Evolutionary conservation across 805 yeast genomes (phyloP).

Genomic region (Pichia deserticola): DNA sequence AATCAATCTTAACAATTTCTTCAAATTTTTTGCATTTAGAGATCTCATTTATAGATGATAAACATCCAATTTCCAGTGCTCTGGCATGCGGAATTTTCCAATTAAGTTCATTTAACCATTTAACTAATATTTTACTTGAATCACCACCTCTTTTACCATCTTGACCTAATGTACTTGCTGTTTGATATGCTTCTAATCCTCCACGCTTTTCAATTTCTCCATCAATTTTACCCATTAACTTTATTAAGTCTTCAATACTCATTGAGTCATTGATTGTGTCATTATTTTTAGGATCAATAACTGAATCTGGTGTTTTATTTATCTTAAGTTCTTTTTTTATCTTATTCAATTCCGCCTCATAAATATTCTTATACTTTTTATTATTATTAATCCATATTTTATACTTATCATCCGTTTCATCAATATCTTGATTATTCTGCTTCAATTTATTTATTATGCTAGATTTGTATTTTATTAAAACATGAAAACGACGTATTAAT

Average conservation of each 20-base stretch:
- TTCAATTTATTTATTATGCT: constrained; percentile 26
- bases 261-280: constrained; percentile 3
- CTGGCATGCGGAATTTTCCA: constrained; percentile 3
- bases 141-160: constrained; percentile 78
- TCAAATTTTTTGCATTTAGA: constrained; percentile 50
- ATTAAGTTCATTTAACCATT: constrained; percentile 43
- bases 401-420: constrained; percentile 6
- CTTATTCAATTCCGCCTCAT: constrained; percentile 7
- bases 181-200: constrained; percentile 73
- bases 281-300: constrained; percentile 1
- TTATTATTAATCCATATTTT: constrained; percentile 9
- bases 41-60: constrained; percentile 61
- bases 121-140: constrained; percentile 72
- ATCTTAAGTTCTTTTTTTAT: constrained; percentile 14
- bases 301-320: constrained; percentile 19
- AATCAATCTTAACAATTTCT: constrained; percentile 58
- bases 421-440: not conserved
- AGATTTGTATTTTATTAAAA: constrained; percentile 50
- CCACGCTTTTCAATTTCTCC: constrained; percentile 59
- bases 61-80: constrained; percentile 81
- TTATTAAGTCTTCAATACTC: constrained; percentile 13
- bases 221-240: constrained; percentile 46
- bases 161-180: constrained; percentile 85
- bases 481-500: constrained; percentile 72
- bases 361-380: constrained; percentile 3